A percentile compares a stretch with the other conserved stretches of the same genome.
phyloP scores from a whole-genome alignment of 2,329 filamentous ascomycete genomes.

The Dactylellina haptotyla region DNA sequence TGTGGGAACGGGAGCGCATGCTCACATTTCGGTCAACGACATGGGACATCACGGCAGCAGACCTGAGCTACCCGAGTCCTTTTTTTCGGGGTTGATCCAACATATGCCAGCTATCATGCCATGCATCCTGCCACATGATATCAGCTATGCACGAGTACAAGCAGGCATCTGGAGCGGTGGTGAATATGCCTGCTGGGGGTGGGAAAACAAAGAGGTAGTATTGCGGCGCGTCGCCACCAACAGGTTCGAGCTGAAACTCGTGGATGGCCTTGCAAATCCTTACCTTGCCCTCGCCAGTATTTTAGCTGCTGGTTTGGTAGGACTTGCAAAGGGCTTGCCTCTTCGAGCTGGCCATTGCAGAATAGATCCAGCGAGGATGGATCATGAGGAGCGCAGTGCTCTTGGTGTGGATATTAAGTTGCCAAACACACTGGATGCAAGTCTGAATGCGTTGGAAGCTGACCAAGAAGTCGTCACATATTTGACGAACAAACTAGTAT shows the following conservation, averaged over 20 bases:
- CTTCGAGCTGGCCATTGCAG: neutral
- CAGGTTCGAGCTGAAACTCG: conserved; percentile 58
- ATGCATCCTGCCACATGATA: conserved; percentile 56
- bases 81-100: conserved; percentile 57
- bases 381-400: neutral
- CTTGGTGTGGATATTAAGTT: neutral
- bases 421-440: neutral
- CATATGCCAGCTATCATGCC: conserved; percentile 57
- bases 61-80: conserved; percentile 41
- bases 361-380: neutral
- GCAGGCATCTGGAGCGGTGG: conserved; percentile 58
- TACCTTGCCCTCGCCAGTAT: conserved; percentile 57
- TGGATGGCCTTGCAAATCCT: conserved; percentile 59
- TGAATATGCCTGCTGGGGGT: conserved; percentile 58
- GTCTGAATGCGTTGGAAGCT: neutral
- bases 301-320: conserved; percentile 56
- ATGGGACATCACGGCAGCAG: neutral
- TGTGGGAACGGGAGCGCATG: conserved; percentile 57
- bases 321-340: conserved; percentile 18
- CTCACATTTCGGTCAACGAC: conserved; percentile 57
- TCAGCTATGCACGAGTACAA: conserved; percentile 57
- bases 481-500: neutral
- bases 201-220: conserved; percentile 58
- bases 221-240: conserved; percentile 56
- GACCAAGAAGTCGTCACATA: neutral